These are phyloP conservation scores for Paramecium caudatum DNA, from an alignment of 73 alveolate species.

Conservation along the genomic window DNA sequence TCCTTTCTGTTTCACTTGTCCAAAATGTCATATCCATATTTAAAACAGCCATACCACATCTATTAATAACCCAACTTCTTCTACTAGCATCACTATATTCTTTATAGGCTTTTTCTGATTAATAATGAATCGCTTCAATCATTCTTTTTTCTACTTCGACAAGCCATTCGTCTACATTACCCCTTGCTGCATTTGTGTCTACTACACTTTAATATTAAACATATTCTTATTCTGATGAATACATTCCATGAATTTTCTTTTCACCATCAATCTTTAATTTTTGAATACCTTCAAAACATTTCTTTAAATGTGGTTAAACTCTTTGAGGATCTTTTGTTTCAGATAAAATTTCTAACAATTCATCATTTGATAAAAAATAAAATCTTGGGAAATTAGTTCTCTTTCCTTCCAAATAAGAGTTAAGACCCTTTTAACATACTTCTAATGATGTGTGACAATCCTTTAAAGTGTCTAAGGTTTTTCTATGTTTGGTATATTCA, in stretches of 20 bases:
- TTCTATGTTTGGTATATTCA: constrained; percentile 90
- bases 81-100: constrained; percentile 92
- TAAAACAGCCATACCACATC: constrained; percentile 98
- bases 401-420: constrained; percentile 95
- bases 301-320: constrained; percentile 97
- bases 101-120: constrained; percentile 88
- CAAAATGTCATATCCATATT: constrained; percentile 96
- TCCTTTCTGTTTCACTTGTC: constrained; percentile 98
- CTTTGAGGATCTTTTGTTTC: constrained; percentile 97
- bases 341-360: constrained; percentile 96
- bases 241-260: constrained; percentile 96
- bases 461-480: constrained; percentile 89
- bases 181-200: constrained; percentile 96
- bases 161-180: constrained; percentile 99
- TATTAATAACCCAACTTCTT: constrained; percentile 93
- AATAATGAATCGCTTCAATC: constrained; percentile 93
- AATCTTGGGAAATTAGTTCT: constrained; percentile 99
- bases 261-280: constrained; percentile 95
- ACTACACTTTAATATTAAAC: constrained; percentile 86
- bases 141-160: constrained; percentile 96
- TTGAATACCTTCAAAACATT: constrained; percentile 97
- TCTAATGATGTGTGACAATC: constrained; percentile 93
- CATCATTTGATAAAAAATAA: constrained; percentile 98
- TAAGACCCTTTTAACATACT: constrained; percentile 87
- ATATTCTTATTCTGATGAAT: constrained; percentile 92